Conservation (phyloP, 2,329 filamentous ascomycete species). For the Pseudocercospora crystallina region DNA sequence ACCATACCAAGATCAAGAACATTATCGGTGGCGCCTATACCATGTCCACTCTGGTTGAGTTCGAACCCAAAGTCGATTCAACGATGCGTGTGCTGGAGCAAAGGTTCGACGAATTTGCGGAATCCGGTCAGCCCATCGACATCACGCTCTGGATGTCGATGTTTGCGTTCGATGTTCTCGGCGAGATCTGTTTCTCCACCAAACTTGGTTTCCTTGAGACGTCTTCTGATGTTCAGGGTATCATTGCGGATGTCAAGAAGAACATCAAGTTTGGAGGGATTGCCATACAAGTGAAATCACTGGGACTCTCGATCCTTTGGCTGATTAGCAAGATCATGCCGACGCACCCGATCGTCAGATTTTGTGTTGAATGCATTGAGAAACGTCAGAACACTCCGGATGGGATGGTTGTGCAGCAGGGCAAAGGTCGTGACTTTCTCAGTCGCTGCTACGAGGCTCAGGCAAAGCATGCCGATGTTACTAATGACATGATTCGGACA, state of each 20-base stretch:
- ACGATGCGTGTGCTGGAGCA: not conserved
- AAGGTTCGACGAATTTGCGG: not conserved
- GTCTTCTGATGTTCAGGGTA: conserved; percentile 9
- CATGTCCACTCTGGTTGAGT: not conserved
- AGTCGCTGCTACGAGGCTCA: not conserved
- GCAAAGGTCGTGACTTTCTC: not conserved
- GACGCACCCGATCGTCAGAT: not conserved
- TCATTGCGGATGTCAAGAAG: conserved; percentile 6
- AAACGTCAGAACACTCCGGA: no score
- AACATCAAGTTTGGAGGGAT: not conserved
- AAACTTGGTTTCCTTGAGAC: conserved; percentile 16
- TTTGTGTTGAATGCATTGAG: not conserved
- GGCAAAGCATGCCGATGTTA: not conserved
- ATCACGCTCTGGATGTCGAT: not conserved
- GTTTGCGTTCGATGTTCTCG: not conserved
- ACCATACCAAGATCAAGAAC: not conserved
- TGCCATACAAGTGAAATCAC: not conserved
- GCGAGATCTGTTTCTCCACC: conserved; percentile 11
- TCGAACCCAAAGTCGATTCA: not conserved
- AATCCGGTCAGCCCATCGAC: not conserved
- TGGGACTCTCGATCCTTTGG: not conserved
- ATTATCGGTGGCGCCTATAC: not conserved
- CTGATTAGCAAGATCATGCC: not conserved
- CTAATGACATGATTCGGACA: not conserved
- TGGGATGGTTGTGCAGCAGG: no score